phyloP scores from a whole-genome alignment of 148 eudicot genomes.

The Salicornia ramosissima region DNA sequence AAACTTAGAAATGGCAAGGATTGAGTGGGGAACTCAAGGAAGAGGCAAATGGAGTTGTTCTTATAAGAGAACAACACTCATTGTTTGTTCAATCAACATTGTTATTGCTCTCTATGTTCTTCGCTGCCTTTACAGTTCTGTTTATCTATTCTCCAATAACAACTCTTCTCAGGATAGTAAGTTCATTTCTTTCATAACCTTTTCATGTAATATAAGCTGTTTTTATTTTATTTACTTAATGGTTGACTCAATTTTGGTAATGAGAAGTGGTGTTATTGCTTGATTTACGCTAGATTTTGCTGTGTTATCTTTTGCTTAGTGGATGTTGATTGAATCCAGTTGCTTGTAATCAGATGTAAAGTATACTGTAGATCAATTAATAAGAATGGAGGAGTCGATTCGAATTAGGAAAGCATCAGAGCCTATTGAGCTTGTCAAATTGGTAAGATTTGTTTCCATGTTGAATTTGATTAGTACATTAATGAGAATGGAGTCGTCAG shows the following conservation, averaged over 20 bases:
- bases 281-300: not conserved
- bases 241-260: not conserved
- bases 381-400: constrained; percentile 77
- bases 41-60: constrained; percentile 62
- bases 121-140: constrained; percentile 56
- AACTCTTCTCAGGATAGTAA: constrained; percentile 39
- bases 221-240: not conserved
- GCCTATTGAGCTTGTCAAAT: constrained; percentile 60
- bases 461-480: constrained; percentile 1
- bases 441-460: constrained; percentile 42
- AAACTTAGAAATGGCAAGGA: constrained; percentile 49
- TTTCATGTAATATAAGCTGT: not conserved
- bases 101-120: constrained; percentile 68
- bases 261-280: not conserved
- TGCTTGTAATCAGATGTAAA: constrained; percentile 42
- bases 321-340: constrained; percentile 14
- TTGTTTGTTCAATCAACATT: constrained; percentile 74
- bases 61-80: constrained; percentile 59
- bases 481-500: too few relatives aligned
- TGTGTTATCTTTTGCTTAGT: constrained; percentile 13
- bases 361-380: constrained; percentile 64
- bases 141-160: constrained; percentile 46
- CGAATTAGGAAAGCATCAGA: constrained; percentile 60
- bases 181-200: not conserved
- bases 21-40: constrained; percentile 41